phyloP scores from a whole-genome alignment of 768 basidiomycete species.

The Cystobasidium tubakii region DNA sequence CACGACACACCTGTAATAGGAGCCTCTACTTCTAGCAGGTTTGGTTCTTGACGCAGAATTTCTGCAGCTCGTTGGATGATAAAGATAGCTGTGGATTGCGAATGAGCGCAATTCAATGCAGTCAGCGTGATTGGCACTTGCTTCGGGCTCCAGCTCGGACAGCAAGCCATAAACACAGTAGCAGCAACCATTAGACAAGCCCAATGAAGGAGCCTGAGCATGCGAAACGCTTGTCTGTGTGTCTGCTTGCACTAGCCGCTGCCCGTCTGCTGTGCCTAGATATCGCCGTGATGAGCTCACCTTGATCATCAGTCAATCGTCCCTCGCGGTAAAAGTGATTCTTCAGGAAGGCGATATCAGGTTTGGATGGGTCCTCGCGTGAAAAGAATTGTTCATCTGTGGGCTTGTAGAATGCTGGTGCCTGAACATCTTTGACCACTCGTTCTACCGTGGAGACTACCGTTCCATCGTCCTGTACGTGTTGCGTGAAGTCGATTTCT shows the following conservation, averaged over 20 bases:
- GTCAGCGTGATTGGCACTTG: neutral
- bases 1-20: constrained; percentile 82
- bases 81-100: constrained; percentile 60
- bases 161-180: too few relatives aligned
- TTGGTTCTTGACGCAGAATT: constrained; percentile 73
- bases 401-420: constrained; percentile 86
- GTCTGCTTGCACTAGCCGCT: neutral
- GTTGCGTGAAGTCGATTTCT: constrained; percentile 37
- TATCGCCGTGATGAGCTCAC: neutral
- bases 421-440: constrained; percentile 97
- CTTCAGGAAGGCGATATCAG: constrained; percentile 92
- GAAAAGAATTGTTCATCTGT: constrained; percentile 89
- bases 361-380: constrained; percentile 70
- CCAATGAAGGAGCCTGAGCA: too few relatives aligned
- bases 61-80: constrained; percentile 85
- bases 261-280: neutral
- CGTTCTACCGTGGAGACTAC: constrained; percentile 88
- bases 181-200: too few relatives aligned
- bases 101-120: neutral
- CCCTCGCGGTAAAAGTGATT: constrained; percentile 85
- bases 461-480: constrained; percentile 70
- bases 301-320: constrained; percentile 39
- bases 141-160: too few relatives aligned
- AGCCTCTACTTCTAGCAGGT: constrained; percentile 88
- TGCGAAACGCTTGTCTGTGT: too few relatives aligned